Conservation (phyloP, 1,284 basidiomycete species). For the Sporisorium iseilematis-ciliati region DNA sequence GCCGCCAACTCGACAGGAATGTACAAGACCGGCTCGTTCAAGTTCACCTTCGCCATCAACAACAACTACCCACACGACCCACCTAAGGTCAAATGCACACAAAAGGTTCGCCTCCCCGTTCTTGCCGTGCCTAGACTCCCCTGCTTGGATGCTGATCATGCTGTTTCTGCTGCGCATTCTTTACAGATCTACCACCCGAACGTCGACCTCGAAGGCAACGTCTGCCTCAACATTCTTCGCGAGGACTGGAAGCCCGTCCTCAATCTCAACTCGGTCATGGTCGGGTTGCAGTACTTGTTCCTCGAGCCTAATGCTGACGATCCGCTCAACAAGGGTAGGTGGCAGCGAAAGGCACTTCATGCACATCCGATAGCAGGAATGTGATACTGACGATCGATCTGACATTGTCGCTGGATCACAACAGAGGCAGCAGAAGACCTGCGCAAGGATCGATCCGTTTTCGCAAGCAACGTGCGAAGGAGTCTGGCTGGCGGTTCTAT, state of each 20-base stretch:
- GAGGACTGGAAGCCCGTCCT: constrained; percentile 99
- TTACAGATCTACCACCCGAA: constrained; percentile 97
- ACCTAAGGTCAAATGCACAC: constrained; percentile 97
- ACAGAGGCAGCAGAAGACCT: constrained; percentile 69
- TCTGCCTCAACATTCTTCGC: constrained; percentile 87
- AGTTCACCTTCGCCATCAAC: constrained; percentile 94
- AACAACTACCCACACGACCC: constrained; percentile 99
- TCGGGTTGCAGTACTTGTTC: constrained; percentile 97
- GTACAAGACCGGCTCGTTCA: constrained; percentile 94
- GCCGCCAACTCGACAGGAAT: constrained; percentile 77
- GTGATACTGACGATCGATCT: not conserved
- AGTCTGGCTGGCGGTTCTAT: constrained; percentile 58
- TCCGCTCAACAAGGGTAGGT: constrained; percentile 92
- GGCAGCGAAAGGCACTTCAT: not conserved
- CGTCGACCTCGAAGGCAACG: constrained; percentile 95
- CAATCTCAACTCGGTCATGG: constrained; percentile 96
- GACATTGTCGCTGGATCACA: too few species aligned
- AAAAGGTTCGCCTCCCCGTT: constrained; percentile 77
- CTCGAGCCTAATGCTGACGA: constrained; percentile 98
- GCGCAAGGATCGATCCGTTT: constrained; percentile 58
- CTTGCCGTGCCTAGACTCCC: not conserved
- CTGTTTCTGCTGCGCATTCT: too few species aligned
- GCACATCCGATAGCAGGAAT: not conserved
- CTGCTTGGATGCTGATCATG: too few species aligned
- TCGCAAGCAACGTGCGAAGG: constrained; percentile 62